Evolutionary conservation across 176 grass and related monocot species (phyloP).

Genomic region (Hordeum marinum): DNA sequence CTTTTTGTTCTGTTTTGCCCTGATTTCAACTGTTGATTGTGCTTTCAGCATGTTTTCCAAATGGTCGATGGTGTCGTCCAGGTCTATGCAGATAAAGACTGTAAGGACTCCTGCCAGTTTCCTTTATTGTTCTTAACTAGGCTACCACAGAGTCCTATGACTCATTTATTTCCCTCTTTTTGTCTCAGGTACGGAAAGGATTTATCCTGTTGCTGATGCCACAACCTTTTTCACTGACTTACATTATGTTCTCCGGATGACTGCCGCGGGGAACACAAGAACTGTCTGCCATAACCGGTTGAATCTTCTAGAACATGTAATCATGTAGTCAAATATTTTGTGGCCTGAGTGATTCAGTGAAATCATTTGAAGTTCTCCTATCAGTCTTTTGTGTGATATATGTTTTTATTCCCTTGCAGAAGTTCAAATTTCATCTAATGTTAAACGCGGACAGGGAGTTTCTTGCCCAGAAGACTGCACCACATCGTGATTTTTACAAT

Average conservation of each 20-base stretch:
- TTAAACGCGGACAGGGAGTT: slow-evolving; percentile 92
- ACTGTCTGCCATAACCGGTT: slow-evolving; percentile 93
- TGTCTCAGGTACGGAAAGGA: slow-evolving; percentile 50
- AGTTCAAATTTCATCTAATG: slow-evolving; percentile 97
- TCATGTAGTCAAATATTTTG: slow-evolving; percentile 18
- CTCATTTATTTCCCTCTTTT: slow-evolving; percentile 20
- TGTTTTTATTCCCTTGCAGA: slow-evolving; percentile 52
- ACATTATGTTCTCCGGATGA: slow-evolving; percentile 86
- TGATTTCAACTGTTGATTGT: slow-evolving; percentile 14
- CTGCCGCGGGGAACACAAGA: slow-evolving; percentile 87
- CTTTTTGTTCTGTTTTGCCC: slow-evolving; percentile 1
- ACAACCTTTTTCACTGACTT: slow-evolving; percentile 98
- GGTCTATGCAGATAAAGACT: slow-evolving; percentile 69
- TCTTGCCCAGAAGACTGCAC: slow-evolving; percentile 96
- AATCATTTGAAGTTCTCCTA: slow-evolving; percentile 5
- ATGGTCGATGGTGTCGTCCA: slow-evolving; percentile 96
- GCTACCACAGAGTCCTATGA: not conserved
- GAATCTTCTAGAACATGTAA: slow-evolving; percentile 95
- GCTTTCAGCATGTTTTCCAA: slow-evolving; percentile 72
- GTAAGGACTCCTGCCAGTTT: slow-evolving; percentile 23
- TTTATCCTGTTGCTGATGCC: slow-evolving; percentile 87
- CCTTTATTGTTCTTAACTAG: slow-evolving; percentile 14
- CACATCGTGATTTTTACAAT: slow-evolving; percentile 99
- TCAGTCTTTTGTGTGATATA: slow-evolving; percentile 13
- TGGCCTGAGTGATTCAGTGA: not conserved